Evolutionary conservation across 768 basidiomycete species (phyloP), one percentile per base, ranked within the genome.

Genomic region (Rhizopogon vesiculosus): DNA sequence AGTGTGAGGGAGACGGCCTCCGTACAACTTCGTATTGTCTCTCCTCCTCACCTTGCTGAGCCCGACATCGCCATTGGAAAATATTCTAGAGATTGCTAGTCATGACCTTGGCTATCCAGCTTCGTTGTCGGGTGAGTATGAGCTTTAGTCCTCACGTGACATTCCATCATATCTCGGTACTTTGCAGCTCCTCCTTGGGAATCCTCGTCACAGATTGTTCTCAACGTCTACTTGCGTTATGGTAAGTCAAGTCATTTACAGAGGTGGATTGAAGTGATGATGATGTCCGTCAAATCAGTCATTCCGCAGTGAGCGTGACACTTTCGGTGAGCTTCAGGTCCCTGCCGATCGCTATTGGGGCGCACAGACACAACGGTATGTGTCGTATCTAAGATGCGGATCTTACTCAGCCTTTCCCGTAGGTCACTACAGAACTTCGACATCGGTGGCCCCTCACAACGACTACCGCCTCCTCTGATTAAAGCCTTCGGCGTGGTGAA

Each of bases 401-500:
- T 16, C 43, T 29, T n/a, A 3, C 60, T 65, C 50, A 72, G 48
- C 48, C 51, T 7, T 7, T 48, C 16, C 35, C 35, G 2, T 29
- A 92, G 93, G 44, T 96, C 93, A 18, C 77, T 98, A 58, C 90
- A 95, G 72, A 99, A 99, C 72, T 99, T 99, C 63, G 95, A 99
- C 68, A 99, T 99, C 62, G 97, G 97, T 56, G 97, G 97, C 18
- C 86, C 90, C 18, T 77, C 92, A 1, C 97, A 99, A 70, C 85
- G 95, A 56, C 84, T 98, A 60, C 97, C 97, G 0, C 84, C 84
- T 13, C 93, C 96, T n/a, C 76, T 99, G 42, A 96, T 99, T 76
- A 92, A 96, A 70, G 97, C 97, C 0, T 99, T 99, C 62, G 97
- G 94, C 65, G 85, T 97, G 8, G 79, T 99, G 68, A 99, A 99